These are phyloP conservation scores for Brassica cretica DNA, from an alignment of 345 rosid species.

Conservation along the genomic window DNA sequence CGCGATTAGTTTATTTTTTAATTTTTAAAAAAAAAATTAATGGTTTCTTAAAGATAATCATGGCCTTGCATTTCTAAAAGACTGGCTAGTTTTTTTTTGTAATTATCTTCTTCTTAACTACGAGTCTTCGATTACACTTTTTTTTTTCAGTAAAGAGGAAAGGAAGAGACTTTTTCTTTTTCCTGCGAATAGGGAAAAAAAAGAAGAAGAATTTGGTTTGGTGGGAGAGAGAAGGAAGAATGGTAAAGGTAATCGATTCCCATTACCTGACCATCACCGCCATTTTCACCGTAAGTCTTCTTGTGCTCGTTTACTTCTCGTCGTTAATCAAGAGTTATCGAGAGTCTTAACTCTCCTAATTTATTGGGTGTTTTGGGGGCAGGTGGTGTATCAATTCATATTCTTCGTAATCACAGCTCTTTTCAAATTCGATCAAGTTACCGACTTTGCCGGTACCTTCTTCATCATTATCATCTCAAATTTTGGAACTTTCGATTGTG, in stretches of 20 bases:
- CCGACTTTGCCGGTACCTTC: slow-evolving; percentile 81
- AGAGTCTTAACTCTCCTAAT: neutral
- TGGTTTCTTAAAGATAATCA: too few relatives aligned
- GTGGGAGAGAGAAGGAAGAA: slow-evolving; percentile 21
- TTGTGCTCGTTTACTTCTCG: neutral
- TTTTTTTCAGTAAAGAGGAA: neutral
- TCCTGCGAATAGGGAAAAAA: neutral
- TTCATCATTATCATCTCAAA: neutral
- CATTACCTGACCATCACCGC: slow-evolving; percentile 67
- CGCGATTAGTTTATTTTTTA: too few relatives aligned
- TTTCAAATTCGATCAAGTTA: slow-evolving; percentile 85
- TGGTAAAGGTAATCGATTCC: slow-evolving; percentile 81
- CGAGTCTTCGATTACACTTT: neutral
- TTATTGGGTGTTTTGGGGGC: neutral
- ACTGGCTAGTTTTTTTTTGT: neutral
- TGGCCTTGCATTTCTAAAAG: slow-evolving; percentile 7
- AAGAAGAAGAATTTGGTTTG: neutral
- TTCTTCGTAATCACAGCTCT: slow-evolving; percentile 82
- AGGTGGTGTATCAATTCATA: slow-evolving; percentile 75
- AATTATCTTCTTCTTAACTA: neutral
- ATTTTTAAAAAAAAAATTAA: too few relatives aligned
- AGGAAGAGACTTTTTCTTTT: neutral
- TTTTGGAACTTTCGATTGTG: neutral
- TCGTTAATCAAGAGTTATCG: neutral
- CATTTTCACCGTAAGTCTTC: slow-evolving; percentile 51